These are phyloP conservation scores for Diaporthe humulicola DNA, from an alignment of 2,329 filamentous ascomycete species.

Conservation along the genomic window DNA sequence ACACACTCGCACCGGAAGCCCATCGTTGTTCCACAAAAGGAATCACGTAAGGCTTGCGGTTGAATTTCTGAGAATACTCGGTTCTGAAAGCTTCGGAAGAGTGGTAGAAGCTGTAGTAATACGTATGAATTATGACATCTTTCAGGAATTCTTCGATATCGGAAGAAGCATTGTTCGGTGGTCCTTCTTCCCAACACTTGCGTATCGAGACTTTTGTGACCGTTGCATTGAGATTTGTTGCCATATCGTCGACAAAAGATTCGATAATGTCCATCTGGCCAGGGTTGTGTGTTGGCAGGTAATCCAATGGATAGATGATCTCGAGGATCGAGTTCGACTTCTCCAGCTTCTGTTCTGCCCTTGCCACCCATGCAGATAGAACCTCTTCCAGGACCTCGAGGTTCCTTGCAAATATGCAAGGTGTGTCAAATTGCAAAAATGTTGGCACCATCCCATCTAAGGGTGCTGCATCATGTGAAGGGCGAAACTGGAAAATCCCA, in stretches of 20 bases:
- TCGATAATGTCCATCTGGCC: conserved; percentile 2
- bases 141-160: conserved; percentile 21
- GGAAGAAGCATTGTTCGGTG: background rate
- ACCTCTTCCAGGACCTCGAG: background rate
- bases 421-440: conserved; percentile 20
- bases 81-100: background rate
- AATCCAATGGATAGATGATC: conserved; percentile 17
- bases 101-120: conserved; percentile 23
- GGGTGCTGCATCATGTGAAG: conserved; percentile 4
- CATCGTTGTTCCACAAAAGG: conserved; percentile 8
- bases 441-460: conserved; percentile 4
- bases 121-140: conserved; percentile 20
- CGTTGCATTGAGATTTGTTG: background rate
- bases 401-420: conserved; percentile 1
- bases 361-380: background rate
- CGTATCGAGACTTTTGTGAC: background rate
- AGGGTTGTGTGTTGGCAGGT: background rate
- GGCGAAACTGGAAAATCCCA: conserved; percentile 24
- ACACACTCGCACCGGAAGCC: conserved; percentile 4
- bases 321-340: background rate
- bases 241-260: conserved; percentile 17
- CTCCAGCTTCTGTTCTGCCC: background rate
- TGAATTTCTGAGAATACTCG: background rate
- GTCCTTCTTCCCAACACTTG: background rate
- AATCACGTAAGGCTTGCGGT: conserved; percentile 23